Conservation (phyloP, 768 basidiomycete species). For the Collybia nuda region DNA sequence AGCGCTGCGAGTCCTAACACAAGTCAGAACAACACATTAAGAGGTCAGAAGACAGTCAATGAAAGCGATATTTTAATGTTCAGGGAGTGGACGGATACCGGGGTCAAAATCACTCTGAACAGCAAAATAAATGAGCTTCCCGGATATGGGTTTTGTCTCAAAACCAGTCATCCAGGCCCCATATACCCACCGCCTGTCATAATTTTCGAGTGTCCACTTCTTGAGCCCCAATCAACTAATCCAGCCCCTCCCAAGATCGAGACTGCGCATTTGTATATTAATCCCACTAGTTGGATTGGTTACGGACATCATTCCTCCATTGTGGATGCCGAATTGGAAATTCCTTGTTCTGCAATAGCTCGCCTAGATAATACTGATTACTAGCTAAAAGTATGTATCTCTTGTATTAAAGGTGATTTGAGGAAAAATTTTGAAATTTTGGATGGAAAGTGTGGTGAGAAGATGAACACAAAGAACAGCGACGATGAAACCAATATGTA, state of each 20-base stretch:
- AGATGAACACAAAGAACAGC: constrained; percentile 12
- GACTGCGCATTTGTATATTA: no score
- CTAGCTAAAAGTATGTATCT: constrained; percentile 27
- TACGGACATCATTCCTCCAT: no score
- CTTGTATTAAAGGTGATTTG: constrained; percentile 35
- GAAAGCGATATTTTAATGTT: no score
- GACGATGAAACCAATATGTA: not conserved
- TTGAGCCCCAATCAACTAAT: no score
- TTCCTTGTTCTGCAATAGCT: constrained; percentile 10
- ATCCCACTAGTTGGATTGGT: no score
- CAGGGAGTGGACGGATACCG: no score
- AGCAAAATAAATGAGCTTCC: not conserved
- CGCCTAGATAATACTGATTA: not conserved
- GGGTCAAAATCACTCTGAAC: no score
- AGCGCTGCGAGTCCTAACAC: not conserved
- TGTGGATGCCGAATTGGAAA: not conserved
- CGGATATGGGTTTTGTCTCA: not conserved
- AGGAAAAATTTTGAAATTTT: constrained; percentile 18
- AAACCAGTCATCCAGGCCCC: not conserved
- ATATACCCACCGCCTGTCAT: not conserved
- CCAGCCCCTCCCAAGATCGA: no score
- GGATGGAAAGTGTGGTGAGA: constrained; percentile 22
- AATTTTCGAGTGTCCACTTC: not conserved
- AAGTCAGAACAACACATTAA: no score
- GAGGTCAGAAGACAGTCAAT: not conserved